Percentiles rank a stretch among this genome's conserved stretches.
phyloP scores from a whole-genome alignment of 768 basidiomycete genomes.

The Tremella mesenterica region DNA sequence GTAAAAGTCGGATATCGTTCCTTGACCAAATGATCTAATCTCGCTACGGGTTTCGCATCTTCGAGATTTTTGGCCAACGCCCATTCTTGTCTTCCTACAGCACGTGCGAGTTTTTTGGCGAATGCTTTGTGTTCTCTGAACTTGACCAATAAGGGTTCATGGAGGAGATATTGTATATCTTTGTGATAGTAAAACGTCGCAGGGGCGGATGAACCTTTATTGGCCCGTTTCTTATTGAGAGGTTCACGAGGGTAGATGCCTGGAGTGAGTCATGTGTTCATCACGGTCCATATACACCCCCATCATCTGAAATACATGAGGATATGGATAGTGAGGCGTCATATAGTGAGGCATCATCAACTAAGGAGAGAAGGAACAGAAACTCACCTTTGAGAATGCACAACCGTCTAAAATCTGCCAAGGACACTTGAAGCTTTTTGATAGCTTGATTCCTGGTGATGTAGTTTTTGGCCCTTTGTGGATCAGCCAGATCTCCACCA shows the following conservation, averaged over 20 bases:
- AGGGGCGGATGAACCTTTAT: conserved; percentile 93
- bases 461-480: conserved; percentile 46
- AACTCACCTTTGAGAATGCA: conserved; percentile 90
- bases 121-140: conserved; percentile 96
- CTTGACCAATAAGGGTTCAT: conserved; percentile 89
- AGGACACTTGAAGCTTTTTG: conserved; percentile 90
- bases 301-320: not conserved
- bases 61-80: conserved; percentile 85
- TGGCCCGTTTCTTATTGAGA: conserved; percentile 78
- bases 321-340: not conserved
- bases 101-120: conserved; percentile 88
- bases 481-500: not conserved
- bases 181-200: conserved; percentile 98
- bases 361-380: not conserved
- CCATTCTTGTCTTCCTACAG: conserved; percentile 92
- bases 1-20: conserved; percentile 96
- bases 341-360: not conserved
- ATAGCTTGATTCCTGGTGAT: conserved; percentile 81
- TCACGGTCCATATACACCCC: too few species aligned
- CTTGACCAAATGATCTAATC: conserved; percentile 92
- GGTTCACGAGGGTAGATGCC: conserved; percentile 98
- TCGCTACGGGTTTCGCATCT: conserved; percentile 83
- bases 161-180: conserved; percentile 92
- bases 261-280: conserved; percentile 45
- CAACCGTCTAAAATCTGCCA: conserved; percentile 89